Evolutionary conservation across 768 basidiomycete species (phyloP).

Genomic region (Boletus sensibilis): DNA sequence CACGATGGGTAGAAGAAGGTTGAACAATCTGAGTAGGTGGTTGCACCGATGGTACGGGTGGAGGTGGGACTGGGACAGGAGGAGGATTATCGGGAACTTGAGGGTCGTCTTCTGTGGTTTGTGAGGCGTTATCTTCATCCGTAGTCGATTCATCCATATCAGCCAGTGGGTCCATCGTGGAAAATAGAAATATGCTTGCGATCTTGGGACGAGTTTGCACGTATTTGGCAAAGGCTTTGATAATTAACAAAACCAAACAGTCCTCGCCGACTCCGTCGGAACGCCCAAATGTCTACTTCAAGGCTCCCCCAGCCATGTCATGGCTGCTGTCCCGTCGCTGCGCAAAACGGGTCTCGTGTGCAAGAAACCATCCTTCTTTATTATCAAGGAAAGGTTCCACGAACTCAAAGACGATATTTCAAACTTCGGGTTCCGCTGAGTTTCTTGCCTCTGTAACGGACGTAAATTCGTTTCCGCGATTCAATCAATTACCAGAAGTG

Average conservation of each 20-base stretch:
- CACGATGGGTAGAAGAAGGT: conserved; percentile 38
- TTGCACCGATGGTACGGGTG: conserved; percentile 31
- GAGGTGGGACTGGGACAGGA: conserved; percentile 38
- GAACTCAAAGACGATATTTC: conserved; percentile 21
- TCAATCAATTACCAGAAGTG: conserved; percentile 28
- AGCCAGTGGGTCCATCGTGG: conserved; percentile 22
- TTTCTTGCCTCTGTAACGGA: conserved; percentile 26
- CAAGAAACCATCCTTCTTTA: background rate
- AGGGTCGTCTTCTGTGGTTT: conserved; percentile 84
- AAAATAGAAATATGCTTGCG: background rate
- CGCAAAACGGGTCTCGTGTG: background rate
- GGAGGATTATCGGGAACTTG: conserved; percentile 64
- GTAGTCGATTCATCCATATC: conserved; percentile 46
- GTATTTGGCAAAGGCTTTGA: conserved; percentile 25
- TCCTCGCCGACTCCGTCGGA: background rate
- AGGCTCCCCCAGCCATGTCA: conserved; percentile 9
- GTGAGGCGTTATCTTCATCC: conserved; percentile 67
- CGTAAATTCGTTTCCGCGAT: conserved; percentile 16
- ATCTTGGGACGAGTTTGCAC: conserved; percentile 19
- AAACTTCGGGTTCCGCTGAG: conserved; percentile 26
- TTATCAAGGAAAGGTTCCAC: conserved; percentile 13
- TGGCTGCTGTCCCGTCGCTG: conserved; percentile 1
- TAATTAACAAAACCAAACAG: conserved; percentile 26
- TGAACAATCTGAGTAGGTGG: conserved; percentile 32
- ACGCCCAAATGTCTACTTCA: background rate